Base-by-base conservation (phyloP, 1,284 basidiomycete species). In the Microbotryum intermedium region DNA sequence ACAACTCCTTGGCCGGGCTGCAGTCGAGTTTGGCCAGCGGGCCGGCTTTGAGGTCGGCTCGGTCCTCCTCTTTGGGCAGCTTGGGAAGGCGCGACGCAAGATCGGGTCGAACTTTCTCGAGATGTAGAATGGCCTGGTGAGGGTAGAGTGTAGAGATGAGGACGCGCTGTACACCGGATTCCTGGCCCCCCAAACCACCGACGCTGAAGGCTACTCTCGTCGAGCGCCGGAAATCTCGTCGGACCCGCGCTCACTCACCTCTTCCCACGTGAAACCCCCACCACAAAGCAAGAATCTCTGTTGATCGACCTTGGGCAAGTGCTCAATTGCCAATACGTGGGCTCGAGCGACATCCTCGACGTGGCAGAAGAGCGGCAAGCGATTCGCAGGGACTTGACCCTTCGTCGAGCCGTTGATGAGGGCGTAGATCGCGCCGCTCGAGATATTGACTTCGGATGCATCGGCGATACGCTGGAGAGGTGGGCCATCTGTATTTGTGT, bases 361-460 rank as follows among this genome's bases (percentile, higher is more conserved):
- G 49, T 70, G 63, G 49, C 66, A 70, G 59, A 75, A 75, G 28
- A 75, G 69, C 16, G 74, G 74, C 8, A 75, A 62, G 1, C 74
- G 66, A 52, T 74, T 71, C 42, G 65, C 70, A 0, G 74, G 74
- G 53, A 73, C 64, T 8, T 60, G 55, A 3, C 64, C 28, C 6
- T 59, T 54, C 4, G 65, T 57, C 7, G 62, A 55, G 5, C 57
- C 55, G 8, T 50, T 48, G 63, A 75, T 68, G 26, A 75, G 67
- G 26, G 57, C 34, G 29, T 66, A 70, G 49, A 70, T 68, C 18
- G 64, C 67, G 7, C 46, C 55, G 10, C 57, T 57, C 5, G 58
- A 61, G 16, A 67, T 70, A 55, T 70, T 70, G 62, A 70, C 42
- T 42, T 62, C 62, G 18, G 29, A 39, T 7, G 46, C 51, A 6